Evolutionary conservation across 2,329 filamentous ascomycete species (phyloP), one percentile per base, ranked within the genome.

Genomic region (Monilinia vaccinii-corymbosi): DNA sequence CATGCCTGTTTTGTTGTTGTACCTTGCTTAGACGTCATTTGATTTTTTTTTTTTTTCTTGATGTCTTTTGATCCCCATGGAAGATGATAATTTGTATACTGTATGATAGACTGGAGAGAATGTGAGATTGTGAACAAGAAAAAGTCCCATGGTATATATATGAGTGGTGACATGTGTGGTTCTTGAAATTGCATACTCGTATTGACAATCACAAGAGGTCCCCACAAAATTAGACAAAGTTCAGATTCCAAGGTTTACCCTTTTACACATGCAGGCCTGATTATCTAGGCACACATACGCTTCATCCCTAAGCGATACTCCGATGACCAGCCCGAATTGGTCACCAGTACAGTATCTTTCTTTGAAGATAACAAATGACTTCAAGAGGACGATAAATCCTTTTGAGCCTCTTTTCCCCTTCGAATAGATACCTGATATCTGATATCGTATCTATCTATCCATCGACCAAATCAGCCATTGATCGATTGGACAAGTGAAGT

Each of bases 81-180:
- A 46, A 38, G 31, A 46, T 46, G 16, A 45, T 46, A 59, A 59
- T 59, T 59, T 59, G 57, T 59, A 59, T 59, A 58, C 45, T 51
- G 42, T 42, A 59, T 40, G 40, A 32, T 52, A 58, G 47, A 58
- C 32, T 40, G 47, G 25, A n/a, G 25, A 44, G 36, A 51, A 42
- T 42, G 42, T 34, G 31, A 34, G 21, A 52, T 34, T 16, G 47
- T 32, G 36, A 32, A 23, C n/a, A 13, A 32, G 14, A 16, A 34
- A 31, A 36, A 1, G 16, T 44, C 10, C 6, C 9, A n/a, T 45
- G 10, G 28, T n/a, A 11, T 34, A 31, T n/a, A 9, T n/a, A 44
- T 52, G n/a, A 42, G 3, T 32, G 10, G 3, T 18, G 40, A 42
- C 16, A n/a, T n/a, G 16, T 31, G 4, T 42, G 18, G 18, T 50